Evolutionary conservation across 371 early-diverging fungal genomes (phyloP).

Genomic region (Cokeromyces recurvatus): DNA sequence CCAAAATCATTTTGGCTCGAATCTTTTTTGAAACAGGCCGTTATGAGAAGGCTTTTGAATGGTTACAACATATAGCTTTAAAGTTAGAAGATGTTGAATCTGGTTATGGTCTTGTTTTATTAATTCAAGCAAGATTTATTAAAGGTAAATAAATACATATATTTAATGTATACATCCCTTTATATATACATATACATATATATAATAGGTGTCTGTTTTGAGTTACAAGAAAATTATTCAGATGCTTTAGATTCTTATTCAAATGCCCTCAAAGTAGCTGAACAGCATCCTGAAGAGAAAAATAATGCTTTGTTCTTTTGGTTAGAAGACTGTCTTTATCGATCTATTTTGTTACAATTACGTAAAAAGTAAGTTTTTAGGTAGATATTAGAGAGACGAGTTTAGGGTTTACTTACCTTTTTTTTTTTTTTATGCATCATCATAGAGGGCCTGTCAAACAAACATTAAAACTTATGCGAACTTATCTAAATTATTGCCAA

Average conservation of each 20-base stretch:
- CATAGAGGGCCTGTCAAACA: slow-evolving; percentile 16
- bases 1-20: slow-evolving; percentile 37
- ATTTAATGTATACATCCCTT: neutral
- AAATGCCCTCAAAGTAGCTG: slow-evolving; percentile 39
- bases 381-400: too few species aligned
- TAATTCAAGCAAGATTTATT: slow-evolving; percentile 46
- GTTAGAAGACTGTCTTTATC: slow-evolving; percentile 68
- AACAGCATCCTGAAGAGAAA: slow-evolving; percentile 39
- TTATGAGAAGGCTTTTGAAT: slow-evolving; percentile 29
- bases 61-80: slow-evolving; percentile 27
- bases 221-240: slow-evolving; percentile 38
- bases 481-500: slow-evolving; percentile 20
- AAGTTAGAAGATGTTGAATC: slow-evolving; percentile 28
- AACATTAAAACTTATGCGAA: slow-evolving; percentile 28
- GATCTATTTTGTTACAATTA: slow-evolving; percentile 51
- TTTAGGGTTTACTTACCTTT: too few species aligned
- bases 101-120: slow-evolving; percentile 55
- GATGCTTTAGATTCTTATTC: slow-evolving; percentile 55
- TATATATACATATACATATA: neutral
- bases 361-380: slow-evolving; percentile 42
- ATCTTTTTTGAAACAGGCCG: slow-evolving; percentile 30
- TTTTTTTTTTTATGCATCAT: too few species aligned
- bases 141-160: slow-evolving; percentile 37
- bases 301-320: slow-evolving; percentile 55
- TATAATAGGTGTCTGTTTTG: slow-evolving; percentile 40